Conservation (phyloP, 495 filamentous ascomycete genomes). For the Margaritispora aquatica region DNA sequence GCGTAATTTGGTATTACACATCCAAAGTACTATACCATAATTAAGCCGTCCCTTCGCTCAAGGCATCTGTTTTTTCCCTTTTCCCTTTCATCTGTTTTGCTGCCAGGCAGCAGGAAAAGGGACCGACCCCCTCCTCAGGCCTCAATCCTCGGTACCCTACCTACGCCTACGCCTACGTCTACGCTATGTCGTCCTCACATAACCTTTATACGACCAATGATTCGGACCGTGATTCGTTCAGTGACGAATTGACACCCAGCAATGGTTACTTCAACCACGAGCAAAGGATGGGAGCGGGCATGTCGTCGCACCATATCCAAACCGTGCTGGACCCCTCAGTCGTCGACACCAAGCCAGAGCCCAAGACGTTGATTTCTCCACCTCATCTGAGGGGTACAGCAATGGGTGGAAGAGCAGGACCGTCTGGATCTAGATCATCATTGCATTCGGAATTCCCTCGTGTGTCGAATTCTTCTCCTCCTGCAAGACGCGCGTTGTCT, state of each 20-base stretch:
- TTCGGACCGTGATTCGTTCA: constrained; percentile 22
- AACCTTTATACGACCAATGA: constrained; percentile 21
- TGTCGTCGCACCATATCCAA: no score
- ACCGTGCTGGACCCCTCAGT: constrained; percentile 22
- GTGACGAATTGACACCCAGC: constrained; percentile 20
- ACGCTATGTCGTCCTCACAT: constrained; percentile 17
- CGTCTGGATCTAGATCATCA: constrained; percentile 11
- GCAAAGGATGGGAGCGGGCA: not conserved
- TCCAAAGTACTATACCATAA: no score
- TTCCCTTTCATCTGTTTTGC: not conserved
- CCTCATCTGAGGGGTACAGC: not conserved
- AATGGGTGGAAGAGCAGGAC: not conserved
- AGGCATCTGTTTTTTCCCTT: not conserved
- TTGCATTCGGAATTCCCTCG: constrained; percentile 1
- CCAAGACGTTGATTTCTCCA: constrained; percentile 13
- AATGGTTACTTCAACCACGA: constrained; percentile 23
- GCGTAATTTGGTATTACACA: not conserved
- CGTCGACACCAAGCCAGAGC: constrained; percentile 11
- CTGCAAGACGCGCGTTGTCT: constrained; percentile 14
- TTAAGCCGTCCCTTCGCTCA: not conserved
- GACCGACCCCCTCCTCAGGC: not conserved
- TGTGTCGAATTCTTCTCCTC: constrained; percentile 4
- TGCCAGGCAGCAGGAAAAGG: not conserved
- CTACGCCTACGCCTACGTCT: not conserved
- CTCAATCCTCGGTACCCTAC: not conserved